Evolutionary conservation across 1,139 yeast species (phyloP).

Genomic region (Yamadazyma diddensiae): DNA sequence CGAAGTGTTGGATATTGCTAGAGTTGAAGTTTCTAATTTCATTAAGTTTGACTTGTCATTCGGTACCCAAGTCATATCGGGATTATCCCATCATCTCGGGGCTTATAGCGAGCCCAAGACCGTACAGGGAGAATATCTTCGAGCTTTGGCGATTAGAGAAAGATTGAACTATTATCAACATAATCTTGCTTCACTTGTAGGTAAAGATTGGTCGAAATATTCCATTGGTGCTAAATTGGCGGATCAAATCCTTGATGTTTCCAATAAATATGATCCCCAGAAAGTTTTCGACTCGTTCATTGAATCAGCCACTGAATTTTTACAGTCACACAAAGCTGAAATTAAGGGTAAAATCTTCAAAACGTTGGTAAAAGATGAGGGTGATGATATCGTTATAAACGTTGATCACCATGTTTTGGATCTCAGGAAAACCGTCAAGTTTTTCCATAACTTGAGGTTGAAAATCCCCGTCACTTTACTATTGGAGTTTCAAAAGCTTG

Average conservation of each 20-base stretch:
- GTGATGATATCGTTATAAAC: conserved; percentile 35
- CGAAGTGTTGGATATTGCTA: conserved; percentile 29
- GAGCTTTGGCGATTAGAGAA: conserved; percentile 1
- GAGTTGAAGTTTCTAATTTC: conserved; percentile 24
- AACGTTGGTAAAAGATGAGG: conserved; percentile 11
- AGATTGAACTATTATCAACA: conserved; percentile 11
- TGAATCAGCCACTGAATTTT: conserved; percentile 13
- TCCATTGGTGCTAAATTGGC: conserved; percentile 69
- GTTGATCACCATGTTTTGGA: conserved; percentile 48
- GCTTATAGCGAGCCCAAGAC: no score
- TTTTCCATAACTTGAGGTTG: conserved; percentile 51
- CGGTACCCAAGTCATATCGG: background rate
- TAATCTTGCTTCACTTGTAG: conserved; percentile 35
- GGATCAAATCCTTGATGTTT: conserved; percentile 45
- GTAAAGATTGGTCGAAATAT: conserved; percentile 71
- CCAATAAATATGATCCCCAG: conserved; percentile 44
- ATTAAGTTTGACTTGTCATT: conserved; percentile 9
- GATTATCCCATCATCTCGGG: no score
- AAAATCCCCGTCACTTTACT: conserved; percentile 48
- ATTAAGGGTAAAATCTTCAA: conserved; percentile 11
- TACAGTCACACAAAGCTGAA: conserved; percentile 7
- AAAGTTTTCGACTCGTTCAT: conserved; percentile 50
- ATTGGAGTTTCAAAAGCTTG: conserved; percentile 40
- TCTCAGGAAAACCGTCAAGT: conserved; percentile 52
- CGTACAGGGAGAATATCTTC: no score